These are phyloP conservation scores for Fusarium sterilihyphosum DNA, from an alignment of 2,329 filamentous ascomycete genomes.

Conservation along the genomic window DNA sequence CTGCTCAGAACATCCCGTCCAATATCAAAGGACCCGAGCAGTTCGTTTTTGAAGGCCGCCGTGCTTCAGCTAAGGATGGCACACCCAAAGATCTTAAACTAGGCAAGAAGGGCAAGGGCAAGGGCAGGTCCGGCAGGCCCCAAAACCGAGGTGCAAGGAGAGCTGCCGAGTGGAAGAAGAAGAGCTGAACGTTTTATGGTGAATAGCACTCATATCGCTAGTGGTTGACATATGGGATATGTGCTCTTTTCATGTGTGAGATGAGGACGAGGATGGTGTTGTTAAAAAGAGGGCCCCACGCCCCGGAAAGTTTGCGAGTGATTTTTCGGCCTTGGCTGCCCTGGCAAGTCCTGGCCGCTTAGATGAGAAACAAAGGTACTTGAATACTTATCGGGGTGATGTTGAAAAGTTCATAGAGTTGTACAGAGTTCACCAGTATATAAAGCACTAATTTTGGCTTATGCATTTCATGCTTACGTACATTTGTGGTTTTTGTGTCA, in stretches of 20 bases:
- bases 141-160: slow-evolving; percentile 53
- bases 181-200: slow-evolving; percentile 37
- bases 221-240: not conserved
- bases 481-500: not conserved
- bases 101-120: slow-evolving; percentile 64
- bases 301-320: slow-evolving; percentile 34
- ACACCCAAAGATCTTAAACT: slow-evolving; percentile 71
- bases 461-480: not conserved
- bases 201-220: slow-evolving; percentile 1
- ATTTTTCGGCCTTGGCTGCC: slow-evolving; percentile 27
- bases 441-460: not conserved
- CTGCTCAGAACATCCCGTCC: slow-evolving; percentile 12
- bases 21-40: slow-evolving; percentile 69
- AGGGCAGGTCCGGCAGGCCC: slow-evolving; percentile 52
- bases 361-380: slow-evolving; percentile 27
- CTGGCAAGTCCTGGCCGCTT: slow-evolving; percentile 11
- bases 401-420: slow-evolving; percentile 2
- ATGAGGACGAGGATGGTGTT: slow-evolving; percentile 6
- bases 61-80: slow-evolving; percentile 74
- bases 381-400: not conserved
- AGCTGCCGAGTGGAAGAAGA: slow-evolving; percentile 58
- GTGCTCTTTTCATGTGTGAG: slow-evolving; percentile 7
- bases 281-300: slow-evolving; percentile 14
- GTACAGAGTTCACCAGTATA: slow-evolving; percentile 7
- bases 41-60: slow-evolving; percentile 83